phyloP scores from a whole-genome alignment of 331 rosid species.

The Pyrus hybrid region DNA sequence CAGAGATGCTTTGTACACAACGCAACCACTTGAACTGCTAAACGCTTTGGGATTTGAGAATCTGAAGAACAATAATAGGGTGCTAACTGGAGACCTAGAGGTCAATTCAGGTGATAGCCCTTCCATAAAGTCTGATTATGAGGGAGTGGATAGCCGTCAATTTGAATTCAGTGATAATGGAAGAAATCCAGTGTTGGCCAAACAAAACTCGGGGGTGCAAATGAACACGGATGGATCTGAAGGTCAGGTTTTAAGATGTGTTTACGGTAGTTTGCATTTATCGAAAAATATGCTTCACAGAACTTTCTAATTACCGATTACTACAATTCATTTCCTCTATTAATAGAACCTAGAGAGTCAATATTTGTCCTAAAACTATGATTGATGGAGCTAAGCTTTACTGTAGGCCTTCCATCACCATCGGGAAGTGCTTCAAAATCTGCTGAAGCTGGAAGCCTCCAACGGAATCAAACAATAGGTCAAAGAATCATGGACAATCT shows the following conservation, averaged over 20 bases:
- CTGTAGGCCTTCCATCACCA: conserved; percentile 80
- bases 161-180: conserved; percentile 43
- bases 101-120: conserved; percentile 25
- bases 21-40: conserved; percentile 88
- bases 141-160: conserved; percentile 28
- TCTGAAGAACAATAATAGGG: conserved; percentile 37
- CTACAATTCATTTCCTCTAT: background rate
- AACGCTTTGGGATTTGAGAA: conserved; percentile 71
- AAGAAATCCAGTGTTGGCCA: conserved; percentile 11
- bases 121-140: conserved; percentile 32
- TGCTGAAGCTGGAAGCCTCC: conserved; percentile 56
- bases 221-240: conserved; percentile 54
- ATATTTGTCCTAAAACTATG: background rate
- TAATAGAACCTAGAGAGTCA: background rate
- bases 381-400: background rate
- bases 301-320: background rate
- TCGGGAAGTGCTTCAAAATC: conserved; percentile 54
- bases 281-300: background rate
- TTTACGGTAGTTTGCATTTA: background rate
- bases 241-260: conserved; percentile 45
- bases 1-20: conserved; percentile 92
- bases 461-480: conserved; percentile 80
- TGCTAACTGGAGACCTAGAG: conserved; percentile 36
- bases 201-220: conserved; percentile 38
- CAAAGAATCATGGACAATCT: conserved; percentile 93